Evolutionary conservation across 2,329 filamentous ascomycete genomes (phyloP), one percentile per base, ranked within the genome.

Genomic region (Pseudogymnoascus sp.): DNA sequence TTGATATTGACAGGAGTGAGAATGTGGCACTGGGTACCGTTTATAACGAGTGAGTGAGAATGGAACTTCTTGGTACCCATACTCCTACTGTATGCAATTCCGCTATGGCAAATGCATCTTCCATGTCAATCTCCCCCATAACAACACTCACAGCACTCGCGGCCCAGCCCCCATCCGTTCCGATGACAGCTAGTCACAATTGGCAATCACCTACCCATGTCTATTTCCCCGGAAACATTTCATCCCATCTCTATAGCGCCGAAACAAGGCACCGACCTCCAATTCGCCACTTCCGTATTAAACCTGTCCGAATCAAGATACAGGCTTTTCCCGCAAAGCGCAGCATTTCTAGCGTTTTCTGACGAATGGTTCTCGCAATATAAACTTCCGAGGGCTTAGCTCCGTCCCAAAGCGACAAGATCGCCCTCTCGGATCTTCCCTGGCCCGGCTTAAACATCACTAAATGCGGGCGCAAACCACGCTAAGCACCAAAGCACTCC

Each of bases 181-280:
- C n/a, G 9, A 53, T 53, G 47, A 33, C 47, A 53, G 25, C 9
- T 53, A 7, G 47, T 53, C 33, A 33, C 47, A 33, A 53, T 4
- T 53, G 47, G 4, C 47, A 28, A 53, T 53, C 47, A 53, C 11
- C 47, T 30, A 30, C 25, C 20, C 38, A 20, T 25, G 47, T 18
- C n/a, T 53, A 53, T 53, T 53, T 53, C 47, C 47, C 47, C 47
- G 47, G 47, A 33, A 53, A 53, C 47, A 53, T 18, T 18, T 9
- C 47, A 33, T 53, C 47, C 47, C 47, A 53, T 53, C 28, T 53
- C 25, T 33, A 6, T 30, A 2, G 25, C 14, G 18, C 28, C 25
- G 12, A 53, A 53, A 33, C 47, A 53, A 53, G 47, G 47, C 47
- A 53, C 47, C 47, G 28, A 7, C 28, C 9, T 53, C 25, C 47